A percentile compares a stretch with the other conserved stretches of the same genome.
These are phyloP conservation scores for Linum usitatissimum DNA, from an alignment of 345 rosid species.

Conservation along the genomic window DNA sequence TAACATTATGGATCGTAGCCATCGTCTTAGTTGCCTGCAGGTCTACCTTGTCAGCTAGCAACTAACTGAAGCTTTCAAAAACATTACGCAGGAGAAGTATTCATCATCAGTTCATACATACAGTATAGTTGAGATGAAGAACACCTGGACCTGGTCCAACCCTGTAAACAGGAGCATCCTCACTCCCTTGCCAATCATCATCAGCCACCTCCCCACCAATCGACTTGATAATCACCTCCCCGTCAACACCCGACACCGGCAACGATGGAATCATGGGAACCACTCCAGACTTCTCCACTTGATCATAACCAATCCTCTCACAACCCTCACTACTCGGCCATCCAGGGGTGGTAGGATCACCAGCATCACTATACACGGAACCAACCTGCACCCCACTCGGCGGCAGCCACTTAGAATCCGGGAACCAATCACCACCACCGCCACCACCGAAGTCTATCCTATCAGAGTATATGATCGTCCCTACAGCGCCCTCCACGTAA, in stretches of 20 bases:
- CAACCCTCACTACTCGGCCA: constrained; percentile 66
- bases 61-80: constrained; percentile 3
- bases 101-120: constrained; percentile 18
- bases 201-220: constrained; percentile 39
- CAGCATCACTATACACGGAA: constrained; percentile 42
- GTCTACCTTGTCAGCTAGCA: neutral
- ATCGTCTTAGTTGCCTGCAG: constrained; percentile 51
- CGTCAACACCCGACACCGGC: constrained; percentile 62
- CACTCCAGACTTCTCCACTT: constrained; percentile 39
- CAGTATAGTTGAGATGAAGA: constrained; percentile 49
- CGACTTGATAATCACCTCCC: constrained; percentile 47
- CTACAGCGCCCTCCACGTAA: constrained; percentile 49
- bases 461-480: constrained; percentile 51
- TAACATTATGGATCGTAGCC: constrained; percentile 63
- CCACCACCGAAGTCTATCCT: constrained; percentile 69
- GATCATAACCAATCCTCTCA: constrained; percentile 56
- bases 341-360: constrained; percentile 80
- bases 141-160: constrained; percentile 78
- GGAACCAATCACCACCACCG: constrained; percentile 49
- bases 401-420: constrained; percentile 58
- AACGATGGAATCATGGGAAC: constrained; percentile 62
- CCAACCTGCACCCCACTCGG: constrained; percentile 88
- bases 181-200: constrained; percentile 57
- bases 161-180: constrained; percentile 41
- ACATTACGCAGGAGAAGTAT: too few species aligned